A percentile compares a stretch with the other conserved stretches of the same genome.
Conservation (phyloP, 345 rosid genomes). For the Eutrema yunnanense region DNA sequence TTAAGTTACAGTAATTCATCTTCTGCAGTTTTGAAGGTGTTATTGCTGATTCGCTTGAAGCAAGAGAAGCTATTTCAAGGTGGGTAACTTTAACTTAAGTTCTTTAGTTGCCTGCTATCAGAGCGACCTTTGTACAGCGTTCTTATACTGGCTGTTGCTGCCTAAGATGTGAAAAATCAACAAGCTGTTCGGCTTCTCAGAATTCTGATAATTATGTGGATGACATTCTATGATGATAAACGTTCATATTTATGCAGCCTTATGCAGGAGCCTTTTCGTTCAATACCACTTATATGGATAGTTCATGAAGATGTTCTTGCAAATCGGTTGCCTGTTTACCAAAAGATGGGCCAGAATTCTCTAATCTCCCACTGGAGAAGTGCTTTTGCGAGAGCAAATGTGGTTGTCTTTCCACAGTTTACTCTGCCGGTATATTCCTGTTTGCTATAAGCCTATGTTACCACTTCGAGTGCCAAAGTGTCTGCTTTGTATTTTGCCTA, state of each 20-base stretch:
- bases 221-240: slow-evolving; percentile 45
- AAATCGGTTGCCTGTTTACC: slow-evolving; percentile 62
- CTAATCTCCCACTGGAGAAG: slow-evolving; percentile 72
- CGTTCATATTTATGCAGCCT: slow-evolving; percentile 85
- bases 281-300: slow-evolving; percentile 87
- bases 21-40: slow-evolving; percentile 81
- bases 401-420: slow-evolving; percentile 74
- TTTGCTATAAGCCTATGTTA: slow-evolving; percentile 6
- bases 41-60: slow-evolving; percentile 78
- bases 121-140: background rate
- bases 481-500: slow-evolving; percentile 27
- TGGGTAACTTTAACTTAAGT: slow-evolving; percentile 27
- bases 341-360: slow-evolving; percentile 49
- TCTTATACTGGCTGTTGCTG: background rate
- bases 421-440: slow-evolving; percentile 62
- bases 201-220: slow-evolving; percentile 12
- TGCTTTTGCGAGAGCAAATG: slow-evolving; percentile 71
- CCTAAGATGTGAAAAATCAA: slow-evolving; percentile 2
- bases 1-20: slow-evolving; percentile 22
- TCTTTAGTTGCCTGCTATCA: slow-evolving; percentile 7
- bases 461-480: slow-evolving; percentile 7
- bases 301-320: slow-evolving; percentile 88
- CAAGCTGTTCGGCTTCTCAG: slow-evolving; percentile 9
- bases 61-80: slow-evolving; percentile 81
- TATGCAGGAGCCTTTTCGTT: slow-evolving; percentile 94